These are phyloP conservation scores for Cystobasidiaceae sp. DNA, from an alignment of 1,284 basidiomycete species.

Conservation along the genomic window DNA sequence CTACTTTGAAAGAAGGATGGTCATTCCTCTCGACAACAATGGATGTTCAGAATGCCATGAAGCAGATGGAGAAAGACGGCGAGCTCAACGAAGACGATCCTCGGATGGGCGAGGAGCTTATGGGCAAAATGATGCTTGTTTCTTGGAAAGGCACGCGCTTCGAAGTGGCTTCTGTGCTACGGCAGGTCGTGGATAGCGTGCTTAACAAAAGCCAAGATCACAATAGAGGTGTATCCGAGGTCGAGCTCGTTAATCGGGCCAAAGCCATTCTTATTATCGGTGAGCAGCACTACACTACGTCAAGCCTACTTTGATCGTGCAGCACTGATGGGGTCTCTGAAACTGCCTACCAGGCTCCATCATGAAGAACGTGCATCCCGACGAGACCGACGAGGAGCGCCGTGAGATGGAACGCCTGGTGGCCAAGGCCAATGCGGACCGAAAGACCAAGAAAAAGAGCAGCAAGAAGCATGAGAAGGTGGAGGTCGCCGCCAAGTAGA, in stretches of 20 bases:
- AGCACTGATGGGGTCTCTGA: too few relatives aligned
- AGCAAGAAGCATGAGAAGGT: slow-evolving; percentile 32
- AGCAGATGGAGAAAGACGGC: slow-evolving; percentile 84
- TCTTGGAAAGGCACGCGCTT: slow-evolving; percentile 92
- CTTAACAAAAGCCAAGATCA: slow-evolving; percentile 56
- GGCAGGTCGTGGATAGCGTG: slow-evolving; percentile 59
- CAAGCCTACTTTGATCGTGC: slow-evolving; percentile 62
- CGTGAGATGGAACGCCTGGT: slow-evolving; percentile 66
- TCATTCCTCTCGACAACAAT: slow-evolving; percentile 48
- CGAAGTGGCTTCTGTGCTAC: slow-evolving; percentile 57
- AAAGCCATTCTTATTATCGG: slow-evolving; percentile 25
- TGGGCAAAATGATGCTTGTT: slow-evolving; percentile 88
- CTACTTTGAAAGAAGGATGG: slow-evolving; percentile 62
- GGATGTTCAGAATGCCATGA: slow-evolving; percentile 53
- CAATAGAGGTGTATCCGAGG: slow-evolving; percentile 65
- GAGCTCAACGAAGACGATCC: slow-evolving; percentile 61
- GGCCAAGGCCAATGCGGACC: slow-evolving; percentile 32
- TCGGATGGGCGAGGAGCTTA: slow-evolving; percentile 86
- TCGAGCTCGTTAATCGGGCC: slow-evolving; percentile 68
- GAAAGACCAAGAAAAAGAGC: slow-evolving; percentile 36
- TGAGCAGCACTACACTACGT: slow-evolving; percentile 4
- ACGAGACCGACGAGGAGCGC: slow-evolving; percentile 84
- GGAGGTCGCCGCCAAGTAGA: too few relatives aligned
- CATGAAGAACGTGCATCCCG: slow-evolving; percentile 74
- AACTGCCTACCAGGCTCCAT: slow-evolving; percentile 67